A percentile compares a stretch with the other conserved stretches of the same genome.
phyloP scores from a whole-genome alignment of 495 filamentous ascomycete species.

The Penicillium antarcticum region DNA sequence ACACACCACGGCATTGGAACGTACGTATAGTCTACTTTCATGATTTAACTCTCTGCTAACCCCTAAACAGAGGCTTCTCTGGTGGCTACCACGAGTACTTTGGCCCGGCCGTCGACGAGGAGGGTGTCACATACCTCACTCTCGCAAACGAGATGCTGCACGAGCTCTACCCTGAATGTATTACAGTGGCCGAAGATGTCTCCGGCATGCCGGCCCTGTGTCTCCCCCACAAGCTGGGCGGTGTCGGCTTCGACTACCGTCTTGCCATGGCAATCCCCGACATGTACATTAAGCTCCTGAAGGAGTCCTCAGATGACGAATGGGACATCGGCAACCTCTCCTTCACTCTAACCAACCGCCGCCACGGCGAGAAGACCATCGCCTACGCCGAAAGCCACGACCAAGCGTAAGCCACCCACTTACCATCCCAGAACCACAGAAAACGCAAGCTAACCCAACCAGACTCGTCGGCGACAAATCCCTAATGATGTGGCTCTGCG shows the following conservation, averaged over 20 bases:
- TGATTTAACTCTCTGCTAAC: neutral
- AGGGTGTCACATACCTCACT: conserved; percentile 93
- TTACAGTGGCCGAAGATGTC: conserved; percentile 95
- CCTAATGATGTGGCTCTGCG: conserved; percentile 96
- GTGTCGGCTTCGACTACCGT: conserved; percentile 94
- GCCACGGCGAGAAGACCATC: conserved; percentile 97
- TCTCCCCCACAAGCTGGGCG: conserved; percentile 77
- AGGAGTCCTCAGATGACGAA: conserved; percentile 85
- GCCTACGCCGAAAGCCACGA: conserved; percentile 97
- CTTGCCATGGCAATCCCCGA: conserved; percentile 98
- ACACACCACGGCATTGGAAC: conserved; percentile 95
- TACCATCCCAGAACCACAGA: neutral
- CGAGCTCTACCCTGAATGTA: conserved; percentile 73
- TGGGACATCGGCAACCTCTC: conserved; percentile 89
- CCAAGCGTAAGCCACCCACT: conserved; percentile 77
- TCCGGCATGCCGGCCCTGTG: conserved; percentile 97
- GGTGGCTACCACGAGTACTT: conserved; percentile 99
- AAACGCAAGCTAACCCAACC: conserved; percentile 29
- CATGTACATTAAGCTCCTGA: conserved; percentile 98
- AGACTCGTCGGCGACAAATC: conserved; percentile 96
- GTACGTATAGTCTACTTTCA: conserved; percentile 53
- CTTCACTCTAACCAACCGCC: conserved; percentile 85
- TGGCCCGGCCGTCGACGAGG: conserved; percentile 86
- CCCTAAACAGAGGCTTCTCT: conserved; percentile 73
- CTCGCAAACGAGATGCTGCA: conserved; percentile 97